Evolutionary conservation across 1,284 basidiomycete genomes (phyloP).

Genomic region (Omphalotus olearius): DNA sequence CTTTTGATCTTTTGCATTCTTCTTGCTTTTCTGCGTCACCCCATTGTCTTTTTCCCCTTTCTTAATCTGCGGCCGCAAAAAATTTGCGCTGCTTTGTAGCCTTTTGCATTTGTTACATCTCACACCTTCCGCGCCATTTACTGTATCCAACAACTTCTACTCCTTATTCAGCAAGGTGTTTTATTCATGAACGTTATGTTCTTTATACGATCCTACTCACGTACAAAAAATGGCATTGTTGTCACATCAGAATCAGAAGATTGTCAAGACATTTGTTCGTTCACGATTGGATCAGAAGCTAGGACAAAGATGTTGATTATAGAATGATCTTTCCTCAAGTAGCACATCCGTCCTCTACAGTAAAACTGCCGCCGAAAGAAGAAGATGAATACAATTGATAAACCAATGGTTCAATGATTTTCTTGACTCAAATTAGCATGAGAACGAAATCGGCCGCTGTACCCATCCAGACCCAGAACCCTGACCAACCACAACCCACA

Average conservation of each 20-base stretch:
- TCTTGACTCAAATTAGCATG: constrained; percentile 20
- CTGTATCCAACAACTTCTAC: constrained; percentile 1
- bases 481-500: constrained; percentile 83
- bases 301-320: too few relatives aligned
- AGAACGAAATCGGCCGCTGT: constrained; percentile 71
- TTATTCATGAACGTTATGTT: background rate
- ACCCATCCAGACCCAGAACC: constrained; percentile 88
- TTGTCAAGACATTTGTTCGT: background rate
- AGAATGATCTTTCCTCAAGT: too few relatives aligned
- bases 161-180: background rate
- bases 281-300: background rate
- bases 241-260: background rate
- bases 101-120: background rate
- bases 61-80: background rate
- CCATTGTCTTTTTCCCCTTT: background rate
- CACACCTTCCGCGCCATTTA: background rate
- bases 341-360: background rate
- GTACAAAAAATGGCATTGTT: too few relatives aligned
- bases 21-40: constrained; percentile 2
- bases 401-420: background rate
- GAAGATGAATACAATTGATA: too few relatives aligned
- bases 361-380: background rate
- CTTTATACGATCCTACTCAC: too few relatives aligned
- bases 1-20: background rate
- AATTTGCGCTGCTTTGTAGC: background rate